Conservation (phyloP, 768 basidiomycete genomes). For the Russula griseocarnosa region DNA sequence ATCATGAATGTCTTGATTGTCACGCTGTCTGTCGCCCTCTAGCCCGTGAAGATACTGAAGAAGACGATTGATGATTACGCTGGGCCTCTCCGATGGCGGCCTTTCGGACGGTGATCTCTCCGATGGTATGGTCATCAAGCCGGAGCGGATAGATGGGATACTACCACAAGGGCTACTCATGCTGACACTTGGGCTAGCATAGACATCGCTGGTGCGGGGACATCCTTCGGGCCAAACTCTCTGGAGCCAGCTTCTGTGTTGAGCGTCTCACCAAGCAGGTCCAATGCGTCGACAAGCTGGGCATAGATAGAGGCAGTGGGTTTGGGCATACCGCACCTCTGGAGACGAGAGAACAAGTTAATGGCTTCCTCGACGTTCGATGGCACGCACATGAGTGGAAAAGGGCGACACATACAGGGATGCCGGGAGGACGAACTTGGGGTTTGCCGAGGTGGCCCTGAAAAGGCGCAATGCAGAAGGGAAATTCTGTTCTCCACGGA, state of each 20-base stretch:
- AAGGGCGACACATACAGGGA: constrained; percentile 49
- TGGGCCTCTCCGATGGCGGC: no score
- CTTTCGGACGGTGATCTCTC: no score
- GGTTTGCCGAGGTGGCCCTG: constrained; percentile 47
- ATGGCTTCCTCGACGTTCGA: constrained; percentile 56
- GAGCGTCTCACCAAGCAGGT: constrained; percentile 68
- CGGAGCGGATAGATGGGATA: no score
- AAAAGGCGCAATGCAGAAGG: constrained; percentile 69
- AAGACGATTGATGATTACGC: no score
- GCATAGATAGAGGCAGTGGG: constrained; percentile 44
- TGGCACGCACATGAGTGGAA: constrained; percentile 60
- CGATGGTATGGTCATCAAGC: no score
- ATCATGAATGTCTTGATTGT: no score
- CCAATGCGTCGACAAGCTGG: constrained; percentile 59
- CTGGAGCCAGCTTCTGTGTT: constrained; percentile 38
- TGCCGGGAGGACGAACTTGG: constrained; percentile 36
- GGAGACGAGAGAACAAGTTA: constrained; percentile 60
- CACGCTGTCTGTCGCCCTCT: no score
- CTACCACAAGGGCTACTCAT: no score
- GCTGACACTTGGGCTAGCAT: no score
- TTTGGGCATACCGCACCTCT: constrained; percentile 39
- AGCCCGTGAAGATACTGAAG: no score
- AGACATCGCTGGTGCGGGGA: constrained; percentile 55
- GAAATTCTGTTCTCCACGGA: constrained; percentile 67
- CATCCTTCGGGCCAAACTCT: constrained; percentile 38